phyloP scores from a whole-genome alignment of 441 rosid species.

The Jatropha multifida region DNA sequence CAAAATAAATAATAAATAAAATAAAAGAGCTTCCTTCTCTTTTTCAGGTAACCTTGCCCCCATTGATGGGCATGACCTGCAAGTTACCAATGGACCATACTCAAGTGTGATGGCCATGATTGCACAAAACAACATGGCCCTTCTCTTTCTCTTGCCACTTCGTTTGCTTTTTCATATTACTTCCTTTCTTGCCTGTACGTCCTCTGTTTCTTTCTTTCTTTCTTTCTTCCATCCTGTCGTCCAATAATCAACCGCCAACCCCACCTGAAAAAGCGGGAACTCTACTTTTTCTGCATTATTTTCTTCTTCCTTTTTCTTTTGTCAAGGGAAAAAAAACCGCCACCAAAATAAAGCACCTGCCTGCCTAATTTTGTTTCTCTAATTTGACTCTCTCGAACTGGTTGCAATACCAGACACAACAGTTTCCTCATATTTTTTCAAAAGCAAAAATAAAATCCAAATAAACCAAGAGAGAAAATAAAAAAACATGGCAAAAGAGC shows the following conservation, averaged over 20 bases:
- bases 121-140: background rate
- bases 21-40: background rate
- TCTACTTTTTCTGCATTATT: background rate
- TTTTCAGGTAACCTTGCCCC: background rate
- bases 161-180: background rate
- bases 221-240: background rate
- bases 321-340: background rate
- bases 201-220: background rate
- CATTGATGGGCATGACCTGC: conserved; percentile 11
- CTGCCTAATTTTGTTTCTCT: conserved; percentile 12
- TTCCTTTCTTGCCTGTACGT: background rate
- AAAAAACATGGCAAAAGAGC: conserved; percentile 29
- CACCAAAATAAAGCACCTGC: conserved; percentile 21
- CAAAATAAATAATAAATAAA: background rate
- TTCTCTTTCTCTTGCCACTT: background rate
- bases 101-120: background rate
- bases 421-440: conserved; percentile 9
- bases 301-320: background rate
- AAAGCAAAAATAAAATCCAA: conserved; percentile 1
- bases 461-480: background rate
- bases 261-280: conserved; percentile 32
- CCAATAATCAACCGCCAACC: conserved; percentile 12
- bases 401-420: background rate
- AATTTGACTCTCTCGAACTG: conserved; percentile 15
- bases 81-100: conserved; percentile 2